Percentiles rank a stretch among this genome's conserved stretches.
Conservation (phyloP, 2,329 filamentous ascomycete species). For the Aspergillus pseudotamarii region DNA sequence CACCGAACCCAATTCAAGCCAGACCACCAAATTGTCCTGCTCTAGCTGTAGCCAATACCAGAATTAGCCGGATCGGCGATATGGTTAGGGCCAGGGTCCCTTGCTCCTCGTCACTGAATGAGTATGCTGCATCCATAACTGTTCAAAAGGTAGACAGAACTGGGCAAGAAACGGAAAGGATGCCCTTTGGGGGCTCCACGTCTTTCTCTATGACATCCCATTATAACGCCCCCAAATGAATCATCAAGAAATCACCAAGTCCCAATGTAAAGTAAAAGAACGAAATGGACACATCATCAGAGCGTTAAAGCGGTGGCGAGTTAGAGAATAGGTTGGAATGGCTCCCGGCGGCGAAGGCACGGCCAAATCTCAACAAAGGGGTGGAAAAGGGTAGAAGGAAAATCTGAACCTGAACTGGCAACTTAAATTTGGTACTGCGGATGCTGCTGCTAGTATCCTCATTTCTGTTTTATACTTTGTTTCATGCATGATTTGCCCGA, state of each 20-base stretch:
- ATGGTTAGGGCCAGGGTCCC: not conserved
- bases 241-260: constrained; percentile 17
- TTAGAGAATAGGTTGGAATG: constrained; percentile 2
- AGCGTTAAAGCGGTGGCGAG: not conserved
- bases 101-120: constrained; percentile 1
- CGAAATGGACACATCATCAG: constrained; percentile 4
- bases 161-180: constrained; percentile 23
- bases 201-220: constrained; percentile 37
- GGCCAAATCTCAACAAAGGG: constrained; percentile 24
- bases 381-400: constrained; percentile 6
- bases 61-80: not conserved
- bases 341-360: constrained; percentile 1
- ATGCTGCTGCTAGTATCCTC: constrained; percentile 28
- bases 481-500: constrained; percentile 12
- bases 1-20: constrained; percentile 19
- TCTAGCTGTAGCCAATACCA: constrained; percentile 16
- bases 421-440: constrained; percentile 26
- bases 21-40: constrained; percentile 14
- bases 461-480: constrained; percentile 19
- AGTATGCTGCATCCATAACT: not conserved
- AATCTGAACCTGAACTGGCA: constrained; percentile 25
- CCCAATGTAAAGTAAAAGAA: constrained; percentile 17
- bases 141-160: not conserved
- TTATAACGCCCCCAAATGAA: constrained; percentile 31
- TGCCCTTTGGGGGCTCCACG: constrained; percentile 15